phyloP scores from a whole-genome alignment of 768 basidiomycete genomes.

The Boletellus ananas region DNA sequence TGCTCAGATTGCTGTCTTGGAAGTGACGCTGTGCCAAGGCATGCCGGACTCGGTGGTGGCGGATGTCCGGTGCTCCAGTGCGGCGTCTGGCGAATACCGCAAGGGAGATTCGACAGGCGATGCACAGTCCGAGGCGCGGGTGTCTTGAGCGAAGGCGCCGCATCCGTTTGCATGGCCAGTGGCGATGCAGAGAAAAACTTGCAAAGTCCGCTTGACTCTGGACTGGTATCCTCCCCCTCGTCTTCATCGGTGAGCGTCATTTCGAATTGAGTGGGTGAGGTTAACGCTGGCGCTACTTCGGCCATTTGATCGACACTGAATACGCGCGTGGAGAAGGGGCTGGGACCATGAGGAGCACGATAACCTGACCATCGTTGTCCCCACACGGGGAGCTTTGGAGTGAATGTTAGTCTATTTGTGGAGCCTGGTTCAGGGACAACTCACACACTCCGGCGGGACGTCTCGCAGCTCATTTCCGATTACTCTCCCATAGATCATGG shows the following conservation, averaged over 20 bases:
- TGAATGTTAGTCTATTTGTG: slow-evolving; percentile 6
- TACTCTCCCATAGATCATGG: slow-evolving; percentile 28
- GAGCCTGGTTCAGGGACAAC: slow-evolving; percentile 6
- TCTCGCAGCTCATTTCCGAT: slow-evolving; percentile 30
- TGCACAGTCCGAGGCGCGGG: neutral
- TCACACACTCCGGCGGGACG: slow-evolving; percentile 28
- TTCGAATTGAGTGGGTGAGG: slow-evolving; percentile 24
- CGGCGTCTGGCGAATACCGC: neutral
- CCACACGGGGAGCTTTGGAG: slow-evolving; percentile 29
- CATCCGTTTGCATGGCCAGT: slow-evolving; percentile 2
- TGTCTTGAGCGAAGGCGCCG: neutral
- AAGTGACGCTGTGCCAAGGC: neutral
- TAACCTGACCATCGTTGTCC: slow-evolving; percentile 29
- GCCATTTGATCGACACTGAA: slow-evolving; percentile 19
- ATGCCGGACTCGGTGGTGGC: slow-evolving; percentile 2
- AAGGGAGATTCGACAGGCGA: neutral
- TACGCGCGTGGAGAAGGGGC: slow-evolving; percentile 21
- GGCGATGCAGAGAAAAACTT: slow-evolving; percentile 10
- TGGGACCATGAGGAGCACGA: slow-evolving; percentile 24
- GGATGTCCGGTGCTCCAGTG: neutral
- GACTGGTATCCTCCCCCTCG: slow-evolving; percentile 12
- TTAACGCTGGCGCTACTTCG: slow-evolving; percentile 17
- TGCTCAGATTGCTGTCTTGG: neutral
- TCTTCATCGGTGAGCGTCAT: slow-evolving; percentile 16
- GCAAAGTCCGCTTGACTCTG: slow-evolving; percentile 11